Conservation (phyloP, 768 basidiomycete genomes). For the Wakefieldia striispora region DNA sequence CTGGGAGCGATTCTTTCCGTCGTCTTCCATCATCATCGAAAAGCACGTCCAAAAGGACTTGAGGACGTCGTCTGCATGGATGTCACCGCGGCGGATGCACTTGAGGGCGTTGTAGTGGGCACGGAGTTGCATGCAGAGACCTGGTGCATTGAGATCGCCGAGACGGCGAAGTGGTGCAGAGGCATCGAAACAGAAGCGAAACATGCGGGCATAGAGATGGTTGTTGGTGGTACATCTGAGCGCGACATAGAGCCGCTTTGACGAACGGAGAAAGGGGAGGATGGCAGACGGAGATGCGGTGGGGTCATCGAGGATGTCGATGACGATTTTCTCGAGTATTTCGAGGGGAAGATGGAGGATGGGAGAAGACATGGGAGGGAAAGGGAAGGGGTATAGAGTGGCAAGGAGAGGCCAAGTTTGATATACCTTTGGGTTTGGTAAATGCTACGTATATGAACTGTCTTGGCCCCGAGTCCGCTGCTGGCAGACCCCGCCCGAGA, state of each 20-base stretch:
- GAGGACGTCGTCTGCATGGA: slow-evolving; percentile 31
- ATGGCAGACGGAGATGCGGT: slow-evolving; percentile 36
- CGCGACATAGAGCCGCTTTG: slow-evolving; percentile 34
- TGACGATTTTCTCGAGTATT: slow-evolving; percentile 50
- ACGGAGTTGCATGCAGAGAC: slow-evolving; percentile 39
- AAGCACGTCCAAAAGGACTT: slow-evolving; percentile 46
- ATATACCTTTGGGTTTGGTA: slow-evolving; percentile 13
- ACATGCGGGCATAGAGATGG: slow-evolving; percentile 54
- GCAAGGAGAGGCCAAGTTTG: background rate
- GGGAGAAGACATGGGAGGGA: slow-evolving; percentile 17
- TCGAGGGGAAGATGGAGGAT: slow-evolving; percentile 40
- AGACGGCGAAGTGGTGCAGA: slow-evolving; percentile 53
- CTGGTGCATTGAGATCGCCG: slow-evolving; percentile 35
- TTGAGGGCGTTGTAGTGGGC: slow-evolving; percentile 34
- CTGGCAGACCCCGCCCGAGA: no score
- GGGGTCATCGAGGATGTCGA: slow-evolving; percentile 35
- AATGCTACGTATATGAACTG: slow-evolving; percentile 1
- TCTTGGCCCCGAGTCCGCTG: no score
- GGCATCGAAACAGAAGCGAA: slow-evolving; percentile 54
- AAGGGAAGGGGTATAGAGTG: slow-evolving; percentile 9
- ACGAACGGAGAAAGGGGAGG: slow-evolving; percentile 48
- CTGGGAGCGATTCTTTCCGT: slow-evolving; percentile 60
- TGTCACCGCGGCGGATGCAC: slow-evolving; percentile 31
- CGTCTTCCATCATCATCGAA: slow-evolving; percentile 63
- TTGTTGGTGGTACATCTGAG: slow-evolving; percentile 29